Conservation (phyloP, 768 basidiomycete species). For the Leccinum olivaceopallidum region DNA sequence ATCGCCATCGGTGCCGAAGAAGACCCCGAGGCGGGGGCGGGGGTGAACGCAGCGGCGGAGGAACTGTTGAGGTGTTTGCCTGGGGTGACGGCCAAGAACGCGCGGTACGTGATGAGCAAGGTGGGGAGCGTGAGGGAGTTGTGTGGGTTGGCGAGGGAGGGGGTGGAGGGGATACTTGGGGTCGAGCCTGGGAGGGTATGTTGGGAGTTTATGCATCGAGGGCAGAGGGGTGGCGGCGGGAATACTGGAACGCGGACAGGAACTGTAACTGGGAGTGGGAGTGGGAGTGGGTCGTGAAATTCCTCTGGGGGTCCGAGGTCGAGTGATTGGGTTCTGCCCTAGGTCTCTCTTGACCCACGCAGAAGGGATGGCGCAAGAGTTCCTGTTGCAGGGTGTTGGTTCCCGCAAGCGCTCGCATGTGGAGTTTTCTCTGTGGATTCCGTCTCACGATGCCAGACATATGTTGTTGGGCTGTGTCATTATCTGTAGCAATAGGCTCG, state of each 20-base stretch:
- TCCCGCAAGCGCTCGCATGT: background rate
- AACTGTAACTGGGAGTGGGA: background rate
- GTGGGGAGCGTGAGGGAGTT: slow-evolving; percentile 78
- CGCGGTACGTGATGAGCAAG: slow-evolving; percentile 79
- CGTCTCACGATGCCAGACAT: too few species aligned
- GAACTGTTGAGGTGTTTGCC: slow-evolving; percentile 84
- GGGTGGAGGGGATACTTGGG: slow-evolving; percentile 76
- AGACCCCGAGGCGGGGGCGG: slow-evolving; percentile 63
- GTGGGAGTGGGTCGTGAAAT: background rate
- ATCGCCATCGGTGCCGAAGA: slow-evolving; percentile 81
- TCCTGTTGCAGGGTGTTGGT: background rate
- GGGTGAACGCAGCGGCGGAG: slow-evolving; percentile 73
- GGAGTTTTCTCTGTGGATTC: background rate
- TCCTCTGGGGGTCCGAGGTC: background rate
- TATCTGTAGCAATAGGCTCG: too few species aligned
- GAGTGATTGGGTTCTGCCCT: background rate
- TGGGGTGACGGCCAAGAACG: slow-evolving; percentile 82
- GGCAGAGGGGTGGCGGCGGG: slow-evolving; percentile 41
- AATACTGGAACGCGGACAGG: background rate
- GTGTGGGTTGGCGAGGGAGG: slow-evolving; percentile 57
- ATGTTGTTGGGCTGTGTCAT: too few species aligned
- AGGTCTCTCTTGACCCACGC: background rate
- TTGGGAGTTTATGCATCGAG: slow-evolving; percentile 80
- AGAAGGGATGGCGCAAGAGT: background rate
- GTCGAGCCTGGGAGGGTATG: slow-evolving; percentile 78